Evolutionary conservation across 2,329 filamentous ascomycete genomes (phyloP).

Genomic region (Coccinonectria pachysandricola): DNA sequence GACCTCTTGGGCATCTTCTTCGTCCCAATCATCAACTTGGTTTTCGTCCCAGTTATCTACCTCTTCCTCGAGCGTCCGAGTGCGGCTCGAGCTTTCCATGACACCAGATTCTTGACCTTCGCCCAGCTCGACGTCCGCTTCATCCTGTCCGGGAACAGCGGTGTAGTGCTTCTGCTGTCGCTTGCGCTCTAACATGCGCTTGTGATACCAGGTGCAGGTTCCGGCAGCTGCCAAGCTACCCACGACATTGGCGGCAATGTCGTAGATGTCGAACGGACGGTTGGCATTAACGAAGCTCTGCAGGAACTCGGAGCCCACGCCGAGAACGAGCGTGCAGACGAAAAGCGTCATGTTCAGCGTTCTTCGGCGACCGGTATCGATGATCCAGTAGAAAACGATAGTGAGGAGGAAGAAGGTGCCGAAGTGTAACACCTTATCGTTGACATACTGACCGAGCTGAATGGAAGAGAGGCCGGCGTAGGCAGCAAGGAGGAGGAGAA

Average conservation of each 20-base stretch:
- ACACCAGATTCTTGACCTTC: constrained; percentile 60
- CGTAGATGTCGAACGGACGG: constrained; percentile 63
- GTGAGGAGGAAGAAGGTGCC: constrained; percentile 86
- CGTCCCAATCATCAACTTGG: constrained; percentile 46
- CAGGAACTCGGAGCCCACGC: constrained; percentile 65
- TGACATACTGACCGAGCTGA: constrained; percentile 48
- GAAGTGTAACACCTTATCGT: constrained; percentile 85
- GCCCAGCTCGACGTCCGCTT: constrained; percentile 68
- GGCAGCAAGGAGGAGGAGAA: constrained; percentile 63
- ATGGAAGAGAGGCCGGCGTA: constrained; percentile 68
- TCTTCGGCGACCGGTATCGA: constrained; percentile 81
- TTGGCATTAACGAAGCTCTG: constrained; percentile 67
- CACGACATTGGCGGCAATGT: constrained; percentile 78
- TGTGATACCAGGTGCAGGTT: constrained; percentile 84
- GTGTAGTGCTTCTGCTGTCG: constrained; percentile 63
- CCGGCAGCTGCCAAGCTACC: constrained; percentile 64
- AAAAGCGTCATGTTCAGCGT: constrained; percentile 74
- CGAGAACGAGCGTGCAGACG: constrained; percentile 62
- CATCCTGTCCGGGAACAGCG: constrained; percentile 53
- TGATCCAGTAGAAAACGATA: constrained; percentile 86
- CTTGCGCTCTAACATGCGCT: constrained; percentile 85
- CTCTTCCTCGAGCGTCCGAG: constrained; percentile 58
- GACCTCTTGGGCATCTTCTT: constrained; percentile 31
- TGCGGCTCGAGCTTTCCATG: constrained; percentile 26
- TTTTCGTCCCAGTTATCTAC: constrained; percentile 95